phyloP scores from a whole-genome alignment of 345 rosid species.

The Syzygium oleosum region DNA sequence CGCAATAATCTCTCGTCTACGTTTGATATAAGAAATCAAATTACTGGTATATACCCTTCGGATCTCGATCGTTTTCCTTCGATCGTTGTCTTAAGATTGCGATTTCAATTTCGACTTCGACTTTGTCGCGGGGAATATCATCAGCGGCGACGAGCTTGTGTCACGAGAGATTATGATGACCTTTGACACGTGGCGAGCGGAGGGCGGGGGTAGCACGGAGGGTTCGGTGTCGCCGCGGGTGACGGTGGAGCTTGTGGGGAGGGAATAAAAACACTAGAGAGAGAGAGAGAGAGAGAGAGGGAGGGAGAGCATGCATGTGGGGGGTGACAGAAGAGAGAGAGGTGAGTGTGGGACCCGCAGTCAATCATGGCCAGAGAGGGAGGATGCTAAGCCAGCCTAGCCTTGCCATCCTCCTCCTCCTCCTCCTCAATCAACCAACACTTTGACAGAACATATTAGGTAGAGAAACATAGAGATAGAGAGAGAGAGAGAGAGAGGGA shows the following conservation, averaged over 20 bases:
- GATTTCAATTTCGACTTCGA: not conserved
- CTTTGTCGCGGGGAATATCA: not conserved
- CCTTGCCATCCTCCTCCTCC: slow-evolving; percentile 24
- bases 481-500: not conserved
- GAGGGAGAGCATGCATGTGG: too few relatives aligned
- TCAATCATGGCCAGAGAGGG: slow-evolving; percentile 29
- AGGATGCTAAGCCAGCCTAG: slow-evolving; percentile 7
- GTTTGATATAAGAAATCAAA: not conserved
- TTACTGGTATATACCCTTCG: accelerated
- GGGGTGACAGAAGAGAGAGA: slow-evolving; percentile 33
- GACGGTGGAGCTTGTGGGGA: not conserved
- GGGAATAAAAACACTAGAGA: not conserved
- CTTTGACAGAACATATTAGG: slow-evolving; percentile 35
- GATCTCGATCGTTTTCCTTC: not conserved
- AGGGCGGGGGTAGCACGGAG: not conserved
- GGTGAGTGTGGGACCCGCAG: slow-evolving; percentile 28
- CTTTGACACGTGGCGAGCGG: not conserved
- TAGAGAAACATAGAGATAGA: not conserved
- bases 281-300: slow-evolving; percentile 7
- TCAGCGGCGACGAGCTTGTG: not conserved
- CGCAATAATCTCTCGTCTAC: accelerated
- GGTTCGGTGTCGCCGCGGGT: not conserved
- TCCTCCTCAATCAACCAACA: slow-evolving; percentile 12
- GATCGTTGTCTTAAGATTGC: too few relatives aligned
- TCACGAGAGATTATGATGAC: not conserved